These are phyloP conservation scores for Candida pini DNA, from an alignment of 805 yeast genomes.

Conservation along the genomic window DNA sequence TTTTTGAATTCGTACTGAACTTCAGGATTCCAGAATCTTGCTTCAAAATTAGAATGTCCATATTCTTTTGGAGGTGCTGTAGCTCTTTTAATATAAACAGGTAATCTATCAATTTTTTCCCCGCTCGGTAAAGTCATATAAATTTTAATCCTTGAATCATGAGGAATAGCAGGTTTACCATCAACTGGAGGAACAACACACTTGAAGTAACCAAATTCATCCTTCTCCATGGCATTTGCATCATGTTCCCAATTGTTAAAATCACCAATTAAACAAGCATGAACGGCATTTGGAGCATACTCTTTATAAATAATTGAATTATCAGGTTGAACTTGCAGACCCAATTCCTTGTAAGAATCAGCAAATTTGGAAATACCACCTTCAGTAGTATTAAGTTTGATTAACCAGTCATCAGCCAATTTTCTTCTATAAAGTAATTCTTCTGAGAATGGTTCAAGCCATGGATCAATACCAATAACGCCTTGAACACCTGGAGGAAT, in stretches of 20 bases:
- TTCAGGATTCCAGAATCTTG: conserved; percentile 87
- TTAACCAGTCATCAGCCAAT: conserved; percentile 59
- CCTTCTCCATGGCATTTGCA: conserved; percentile 49
- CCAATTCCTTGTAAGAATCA: conserved; percentile 68
- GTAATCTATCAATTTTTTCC: conserved; percentile 68
- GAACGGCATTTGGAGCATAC: conserved; percentile 85
- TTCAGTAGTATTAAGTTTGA: conserved; percentile 48
- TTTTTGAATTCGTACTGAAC: conserved; percentile 53
- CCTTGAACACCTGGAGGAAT: conserved; percentile 39
- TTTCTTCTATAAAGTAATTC: conserved; percentile 64
- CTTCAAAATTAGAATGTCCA: conserved; percentile 58
- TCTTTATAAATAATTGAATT: conserved; percentile 62
- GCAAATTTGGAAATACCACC: conserved; percentile 69
- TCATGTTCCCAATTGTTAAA: conserved; percentile 77
- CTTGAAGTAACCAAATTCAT: conserved; percentile 68
- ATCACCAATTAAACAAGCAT: conserved; percentile 82
- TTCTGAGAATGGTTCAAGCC: conserved; percentile 73
- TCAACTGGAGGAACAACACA: conserved; percentile 50
- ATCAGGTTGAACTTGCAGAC: conserved; percentile 60
- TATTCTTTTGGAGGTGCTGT: conserved; percentile 61
- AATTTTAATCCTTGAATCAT: conserved; percentile 74
- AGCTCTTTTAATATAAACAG: conserved; percentile 86
- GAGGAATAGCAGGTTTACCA: conserved; percentile 65
- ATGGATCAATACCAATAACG: conserved; percentile 74
- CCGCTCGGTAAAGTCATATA: conserved; percentile 62